Conservation (phyloP, 495 filamentous ascomycete genomes). For the Clohesyomyces aquaticus region DNA sequence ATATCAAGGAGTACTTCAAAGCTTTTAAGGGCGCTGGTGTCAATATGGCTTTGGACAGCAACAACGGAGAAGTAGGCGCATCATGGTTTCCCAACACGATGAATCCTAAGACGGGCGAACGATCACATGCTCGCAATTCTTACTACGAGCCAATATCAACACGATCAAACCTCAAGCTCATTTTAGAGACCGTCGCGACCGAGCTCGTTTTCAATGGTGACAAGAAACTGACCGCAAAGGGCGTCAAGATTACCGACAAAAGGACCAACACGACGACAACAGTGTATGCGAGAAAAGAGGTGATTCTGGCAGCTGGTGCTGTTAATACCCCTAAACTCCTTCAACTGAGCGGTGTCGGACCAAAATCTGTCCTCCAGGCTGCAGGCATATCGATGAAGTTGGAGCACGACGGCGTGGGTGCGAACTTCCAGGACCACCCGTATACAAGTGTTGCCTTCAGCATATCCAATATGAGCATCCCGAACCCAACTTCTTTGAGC, state of each 20-base stretch:
- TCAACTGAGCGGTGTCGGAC: slow-evolving; percentile 61
- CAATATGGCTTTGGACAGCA: slow-evolving; percentile 9
- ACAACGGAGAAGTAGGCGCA: slow-evolving; percentile 12
- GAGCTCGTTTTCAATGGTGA: slow-evolving; percentile 24
- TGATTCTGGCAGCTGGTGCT: slow-evolving; percentile 61
- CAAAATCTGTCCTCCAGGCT: slow-evolving; percentile 47
- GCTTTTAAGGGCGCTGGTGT: slow-evolving; percentile 12
- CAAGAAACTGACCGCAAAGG: slow-evolving; percentile 42
- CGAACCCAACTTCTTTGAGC: slow-evolving; percentile 15
- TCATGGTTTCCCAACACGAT: slow-evolving; percentile 26
- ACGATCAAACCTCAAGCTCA: slow-evolving; percentile 25
- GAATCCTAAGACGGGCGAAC: slow-evolving; percentile 11
- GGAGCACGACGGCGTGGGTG: slow-evolving; percentile 48
- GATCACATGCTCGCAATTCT: slow-evolving; percentile 16
- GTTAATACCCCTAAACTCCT: slow-evolving; percentile 62
- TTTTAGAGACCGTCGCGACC: slow-evolving; percentile 19
- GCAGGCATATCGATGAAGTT: slow-evolving; percentile 52
- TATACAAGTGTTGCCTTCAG: slow-evolving; percentile 16
- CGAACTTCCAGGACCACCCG: slow-evolving; percentile 30
- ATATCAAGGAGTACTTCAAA: slow-evolving; percentile 43
- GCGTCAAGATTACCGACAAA: slow-evolving; percentile 39
- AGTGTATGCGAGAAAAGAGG: slow-evolving; percentile 57
- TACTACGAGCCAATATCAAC: slow-evolving; percentile 24
- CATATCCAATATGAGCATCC: slow-evolving; percentile 18
- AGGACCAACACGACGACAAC: slow-evolving; percentile 32